Evolutionary conservation across 2,329 filamentous ascomycete species (phyloP).

Genomic region (Cladophialophora psammophila): DNA sequence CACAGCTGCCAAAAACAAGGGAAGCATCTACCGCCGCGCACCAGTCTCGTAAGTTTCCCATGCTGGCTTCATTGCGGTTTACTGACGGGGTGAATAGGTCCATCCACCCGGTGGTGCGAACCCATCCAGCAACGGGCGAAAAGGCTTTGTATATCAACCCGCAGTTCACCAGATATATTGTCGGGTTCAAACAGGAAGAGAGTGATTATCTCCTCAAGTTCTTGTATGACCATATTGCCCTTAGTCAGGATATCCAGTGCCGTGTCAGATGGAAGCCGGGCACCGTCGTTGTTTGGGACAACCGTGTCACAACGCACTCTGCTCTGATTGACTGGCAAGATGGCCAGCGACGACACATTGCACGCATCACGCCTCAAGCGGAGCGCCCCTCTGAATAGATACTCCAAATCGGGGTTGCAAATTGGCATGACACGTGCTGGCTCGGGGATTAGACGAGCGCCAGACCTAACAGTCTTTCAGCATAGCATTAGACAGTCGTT

Average conservation of each 20-base stretch:
- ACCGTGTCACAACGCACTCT: conserved; percentile 50
- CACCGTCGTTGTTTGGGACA: conserved; percentile 52
- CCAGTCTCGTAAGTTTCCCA: conserved; percentile 48
- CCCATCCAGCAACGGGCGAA: conserved; percentile 59
- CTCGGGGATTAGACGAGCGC: background rate
- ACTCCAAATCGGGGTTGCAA: background rate
- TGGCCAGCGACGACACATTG: conserved; percentile 60
- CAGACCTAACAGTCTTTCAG: conserved; percentile 24
- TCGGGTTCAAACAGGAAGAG: conserved; percentile 58
- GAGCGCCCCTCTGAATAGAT: conserved; percentile 56
- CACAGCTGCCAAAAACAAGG: conserved; percentile 65
- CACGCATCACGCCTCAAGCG: conserved; percentile 61
- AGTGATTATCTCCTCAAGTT: conserved; percentile 56
- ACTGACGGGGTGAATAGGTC: conserved; percentile 24
- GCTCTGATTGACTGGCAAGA: conserved; percentile 61
- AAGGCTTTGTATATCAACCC: conserved; percentile 58
- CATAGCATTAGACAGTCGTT: conserved; percentile 22
- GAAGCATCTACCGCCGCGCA: conserved; percentile 50
- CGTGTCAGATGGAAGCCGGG: conserved; percentile 58
- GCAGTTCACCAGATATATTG: conserved; percentile 58
- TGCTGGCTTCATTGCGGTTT: background rate
- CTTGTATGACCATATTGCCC: conserved; percentile 56
- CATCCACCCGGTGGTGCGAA: conserved; percentile 55
- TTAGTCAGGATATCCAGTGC: conserved; percentile 57
- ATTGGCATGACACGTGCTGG: background rate